Evolutionary conservation across 305 asterid genomes (phyloP).

Genomic region (Euphrasia arctica): DNA sequence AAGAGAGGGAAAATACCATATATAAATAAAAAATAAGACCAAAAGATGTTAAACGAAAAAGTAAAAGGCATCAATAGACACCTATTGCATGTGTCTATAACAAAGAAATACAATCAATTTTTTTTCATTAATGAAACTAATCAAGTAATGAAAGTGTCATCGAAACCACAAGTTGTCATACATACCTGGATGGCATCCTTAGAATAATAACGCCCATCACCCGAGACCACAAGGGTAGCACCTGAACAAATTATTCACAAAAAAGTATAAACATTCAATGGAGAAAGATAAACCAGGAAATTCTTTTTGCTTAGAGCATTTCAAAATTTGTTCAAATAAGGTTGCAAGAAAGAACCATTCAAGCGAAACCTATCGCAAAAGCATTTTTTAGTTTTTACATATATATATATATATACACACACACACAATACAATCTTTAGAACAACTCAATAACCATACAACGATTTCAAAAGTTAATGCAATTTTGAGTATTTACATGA

Average conservation of each 20-base stretch:
- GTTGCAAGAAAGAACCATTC: no score
- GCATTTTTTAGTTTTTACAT: no score
- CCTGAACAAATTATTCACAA: conserved; percentile 44
- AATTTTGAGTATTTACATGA: no score
- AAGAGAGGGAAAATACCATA: background rate
- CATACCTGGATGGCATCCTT: conserved; percentile 92
- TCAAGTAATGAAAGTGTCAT: conserved; percentile 8
- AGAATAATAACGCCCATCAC: conserved; percentile 97
- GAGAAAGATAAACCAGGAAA: background rate
- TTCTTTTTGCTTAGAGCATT: background rate
- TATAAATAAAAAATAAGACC: background rate
- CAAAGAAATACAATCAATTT: background rate
- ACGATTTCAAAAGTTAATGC: no score
- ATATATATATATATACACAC: no score
- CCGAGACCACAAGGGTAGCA: conserved; percentile 96
- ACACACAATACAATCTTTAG: no score
- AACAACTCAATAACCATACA: no score
- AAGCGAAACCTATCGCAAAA: no score
- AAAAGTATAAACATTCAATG: background rate
- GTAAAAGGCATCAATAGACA: conserved; percentile 3
- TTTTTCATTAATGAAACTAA: background rate
- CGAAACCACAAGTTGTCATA: conserved; percentile 5
- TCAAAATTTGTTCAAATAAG: background rate
- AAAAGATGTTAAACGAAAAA: background rate
- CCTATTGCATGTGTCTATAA: conserved; percentile 7